Base-by-base conservation (phyloP, 768 basidiomycete genomes). In the Leucocoprinus birnbaumii region DNA sequence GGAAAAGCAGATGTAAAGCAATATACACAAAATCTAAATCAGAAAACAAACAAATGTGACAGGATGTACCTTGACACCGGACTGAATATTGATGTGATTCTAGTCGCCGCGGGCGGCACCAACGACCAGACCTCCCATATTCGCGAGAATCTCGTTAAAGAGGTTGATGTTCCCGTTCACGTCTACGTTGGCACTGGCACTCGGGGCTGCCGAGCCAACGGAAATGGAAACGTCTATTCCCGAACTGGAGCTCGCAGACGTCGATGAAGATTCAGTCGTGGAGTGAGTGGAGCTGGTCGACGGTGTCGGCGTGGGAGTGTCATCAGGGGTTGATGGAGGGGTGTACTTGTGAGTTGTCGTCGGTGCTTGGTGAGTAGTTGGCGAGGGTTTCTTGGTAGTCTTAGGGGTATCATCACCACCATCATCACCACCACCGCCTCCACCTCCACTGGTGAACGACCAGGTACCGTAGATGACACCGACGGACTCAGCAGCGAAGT, bases 401-500 rank as follows among this genome's bases (percentile, higher is more conserved):
- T 31, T 49, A 19, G 42, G 49, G 0, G 42, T 26, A n/a, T 42
- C 59, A 18, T 37, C 53, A 3, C n/a, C 38, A 14, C n/a, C 38
- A 7, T 38, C 38, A 4, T 11, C 11, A 38, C 13, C 38, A 14
- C 4, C 16, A 38, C 38, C 16, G 18, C 40, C 49, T 38, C 11
- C 11, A 38, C 38, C 38, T 13, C 11, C 16, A 38, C 38, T 14
- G 18, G 42, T 45, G 21, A 73, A 85, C 58, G 65, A 74, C 89
- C 89, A 92, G 8, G 65, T 60, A 48, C 84, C 86, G 58, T 78
- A 78, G 48, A 91, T 61, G 5, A 86, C 79, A 40, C 89, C 90
- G 1, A 41, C 65, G 35, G 62, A 62, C 41, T 72, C 61, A 18
- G 61, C 6, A 4, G 78, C 80, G 62, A 91, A 89, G 73, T 72